Conservation (phyloP, 306 rosid genomes). For the Trifolium pratense region DNA sequence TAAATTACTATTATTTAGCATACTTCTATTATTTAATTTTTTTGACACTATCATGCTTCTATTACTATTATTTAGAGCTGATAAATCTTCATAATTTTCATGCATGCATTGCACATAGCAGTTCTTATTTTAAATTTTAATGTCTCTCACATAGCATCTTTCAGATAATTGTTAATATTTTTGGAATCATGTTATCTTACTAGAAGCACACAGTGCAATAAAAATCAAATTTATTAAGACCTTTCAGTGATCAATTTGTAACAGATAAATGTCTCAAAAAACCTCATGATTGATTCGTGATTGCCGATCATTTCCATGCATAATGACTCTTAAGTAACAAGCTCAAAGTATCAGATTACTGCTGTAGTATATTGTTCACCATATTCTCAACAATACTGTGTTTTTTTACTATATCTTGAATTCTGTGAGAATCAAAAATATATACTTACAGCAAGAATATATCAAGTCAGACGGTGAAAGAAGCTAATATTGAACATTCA, state of each 20-base stretch:
- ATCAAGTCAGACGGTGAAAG: not conserved
- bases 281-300: not conserved
- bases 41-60: too few relatives aligned
- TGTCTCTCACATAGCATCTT: not conserved
- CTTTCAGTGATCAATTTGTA: slow-evolving; percentile 4
- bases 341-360: not conserved
- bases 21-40: too few relatives aligned
- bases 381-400: not conserved
- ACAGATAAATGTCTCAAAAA: not conserved
- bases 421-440: not conserved
- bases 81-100: too few relatives aligned
- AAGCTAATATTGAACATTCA: not conserved
- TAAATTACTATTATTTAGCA: not conserved
- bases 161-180: not conserved
- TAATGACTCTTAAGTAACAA: not conserved
- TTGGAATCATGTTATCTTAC: not conserved
- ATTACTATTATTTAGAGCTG: too few relatives aligned
- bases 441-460: not conserved
- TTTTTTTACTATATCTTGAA: not conserved
- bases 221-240: not conserved
- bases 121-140: not conserved
- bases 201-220: not conserved
- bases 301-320: not conserved
- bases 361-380: not conserved
- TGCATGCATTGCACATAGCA: not conserved